These are phyloP conservation scores for Lachnellula suecica DNA, from an alignment of 2,329 filamentous ascomycete species.

Conservation along the genomic window DNA sequence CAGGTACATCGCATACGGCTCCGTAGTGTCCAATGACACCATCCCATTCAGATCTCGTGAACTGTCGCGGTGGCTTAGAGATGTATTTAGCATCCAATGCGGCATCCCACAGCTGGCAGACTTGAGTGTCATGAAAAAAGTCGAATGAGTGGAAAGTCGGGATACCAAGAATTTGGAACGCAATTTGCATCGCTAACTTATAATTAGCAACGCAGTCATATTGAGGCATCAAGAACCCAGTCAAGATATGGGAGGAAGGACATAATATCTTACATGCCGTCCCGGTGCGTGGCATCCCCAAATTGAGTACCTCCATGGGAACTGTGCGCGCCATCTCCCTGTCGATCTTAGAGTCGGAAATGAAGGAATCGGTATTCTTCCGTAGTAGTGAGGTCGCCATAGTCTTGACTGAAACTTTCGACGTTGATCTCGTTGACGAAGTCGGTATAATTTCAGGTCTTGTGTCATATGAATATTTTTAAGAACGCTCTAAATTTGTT, in stretches of 20 bases:
- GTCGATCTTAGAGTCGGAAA: too few species aligned
- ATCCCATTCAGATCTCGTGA: slow-evolving; percentile 9
- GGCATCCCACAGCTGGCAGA: slow-evolving; percentile 22
- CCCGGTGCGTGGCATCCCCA: slow-evolving; percentile 16
- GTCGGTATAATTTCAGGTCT: too few species aligned
- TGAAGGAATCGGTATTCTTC: too few species aligned
- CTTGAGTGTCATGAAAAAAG: slow-evolving; percentile 6
- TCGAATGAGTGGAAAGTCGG: slow-evolving; percentile 4
- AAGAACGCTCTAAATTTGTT: too few species aligned
- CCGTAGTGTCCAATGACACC: slow-evolving; percentile 9
- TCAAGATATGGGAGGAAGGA: neutral
- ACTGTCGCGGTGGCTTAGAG: slow-evolving; percentile 9
- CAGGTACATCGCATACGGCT: slow-evolving; percentile 1
- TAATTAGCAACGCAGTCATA: neutral
- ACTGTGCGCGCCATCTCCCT: too few species aligned
- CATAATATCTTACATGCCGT: slow-evolving; percentile 13
- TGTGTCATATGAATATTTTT: too few species aligned
- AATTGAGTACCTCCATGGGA: slow-evolving; percentile 17
- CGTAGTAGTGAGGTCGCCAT: too few species aligned
- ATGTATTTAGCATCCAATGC: slow-evolving; percentile 24
- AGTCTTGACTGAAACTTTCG: too few species aligned
- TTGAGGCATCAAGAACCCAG: neutral
- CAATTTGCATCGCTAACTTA: slow-evolving; percentile 14
- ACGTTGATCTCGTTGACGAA: too few species aligned
- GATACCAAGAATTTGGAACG: slow-evolving; percentile 13